These are phyloP conservation scores for Eremochloa ophiuroides DNA, from an alignment of 176 grass and related monocot genomes.

Conservation along the genomic window DNA sequence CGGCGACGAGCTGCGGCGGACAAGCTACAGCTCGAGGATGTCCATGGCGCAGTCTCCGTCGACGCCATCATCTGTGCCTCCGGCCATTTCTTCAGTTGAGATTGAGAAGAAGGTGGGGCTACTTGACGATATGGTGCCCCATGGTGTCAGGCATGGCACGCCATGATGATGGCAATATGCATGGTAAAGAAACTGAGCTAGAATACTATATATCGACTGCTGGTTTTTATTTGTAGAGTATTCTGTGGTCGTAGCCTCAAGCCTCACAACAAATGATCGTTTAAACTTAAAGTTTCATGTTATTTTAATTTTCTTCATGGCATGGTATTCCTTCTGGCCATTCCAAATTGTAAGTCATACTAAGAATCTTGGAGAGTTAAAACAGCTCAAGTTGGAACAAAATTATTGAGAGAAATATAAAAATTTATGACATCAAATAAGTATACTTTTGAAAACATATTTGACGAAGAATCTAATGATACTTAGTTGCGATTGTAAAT, in stretches of 20 bases:
- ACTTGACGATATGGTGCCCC: slow-evolving; percentile 78
- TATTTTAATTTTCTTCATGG: neutral
- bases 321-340: too few species aligned
- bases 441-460: too few species aligned
- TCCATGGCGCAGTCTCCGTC: neutral
- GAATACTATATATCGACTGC: neutral
- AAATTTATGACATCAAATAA: too few species aligned
- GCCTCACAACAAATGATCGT: too few species aligned
- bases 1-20: neutral
- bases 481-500: too few species aligned
- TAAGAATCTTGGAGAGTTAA: too few species aligned
- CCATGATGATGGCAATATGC: slow-evolving; percentile 26
- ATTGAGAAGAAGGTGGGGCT: slow-evolving; percentile 50
- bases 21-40: neutral
- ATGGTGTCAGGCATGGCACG: slow-evolving; percentile 50
- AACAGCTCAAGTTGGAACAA: too few species aligned
- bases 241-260: neutral
- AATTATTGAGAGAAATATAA: too few species aligned
- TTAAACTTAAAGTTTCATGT: neutral
- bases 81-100: slow-evolving; percentile 30
- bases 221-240: neutral
- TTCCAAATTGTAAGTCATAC: too few species aligned
- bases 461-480: too few species aligned
- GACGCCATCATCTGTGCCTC: neutral
- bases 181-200: slow-evolving; percentile 18